A percentile compares a stretch with the other conserved stretches of the same genome.
phyloP scores from a whole-genome alignment of 2,329 filamentous ascomycete genomes.

The Calonectria pseudoreteaudii region DNA sequence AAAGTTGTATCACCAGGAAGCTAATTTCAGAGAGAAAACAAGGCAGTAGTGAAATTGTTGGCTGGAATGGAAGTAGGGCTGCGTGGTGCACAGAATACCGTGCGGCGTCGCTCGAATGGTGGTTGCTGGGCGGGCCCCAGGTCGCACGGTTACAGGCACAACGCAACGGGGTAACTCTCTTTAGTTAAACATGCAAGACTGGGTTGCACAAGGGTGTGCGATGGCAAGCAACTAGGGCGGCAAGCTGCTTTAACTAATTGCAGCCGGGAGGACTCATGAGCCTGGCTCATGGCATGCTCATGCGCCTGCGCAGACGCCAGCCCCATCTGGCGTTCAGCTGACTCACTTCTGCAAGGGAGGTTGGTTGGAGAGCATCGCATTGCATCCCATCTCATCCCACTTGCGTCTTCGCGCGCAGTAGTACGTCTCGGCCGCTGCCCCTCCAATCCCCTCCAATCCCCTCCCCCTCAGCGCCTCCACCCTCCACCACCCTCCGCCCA shows the following conservation, averaged over 20 bases:
- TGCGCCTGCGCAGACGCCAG: constrained; percentile 9
- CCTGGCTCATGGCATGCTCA: constrained; percentile 16
- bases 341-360: constrained; percentile 12
- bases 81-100: background rate
- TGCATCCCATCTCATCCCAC: constrained; percentile 8
- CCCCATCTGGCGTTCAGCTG: constrained; percentile 9
- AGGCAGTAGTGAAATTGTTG: background rate
- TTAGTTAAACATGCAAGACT: background rate
- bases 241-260: background rate
- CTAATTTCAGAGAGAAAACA: background rate
- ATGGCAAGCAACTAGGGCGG: background rate
- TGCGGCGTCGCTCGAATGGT: background rate
- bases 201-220: background rate
- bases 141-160: constrained; percentile 8
- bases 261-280: constrained; percentile 4
- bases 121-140: background rate
- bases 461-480: background rate
- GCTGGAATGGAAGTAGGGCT: background rate
- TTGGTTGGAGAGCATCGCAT: constrained; percentile 9
- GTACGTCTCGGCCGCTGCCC: background rate
- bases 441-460: background rate
- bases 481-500: constrained; percentile 8
- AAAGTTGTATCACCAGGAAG: background rate
- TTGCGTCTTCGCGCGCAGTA: constrained; percentile 8
- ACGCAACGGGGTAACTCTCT: background rate